phyloP scores from a whole-genome alignment of 148 eudicot genomes.

The Hydrangea macrophylla region DNA sequence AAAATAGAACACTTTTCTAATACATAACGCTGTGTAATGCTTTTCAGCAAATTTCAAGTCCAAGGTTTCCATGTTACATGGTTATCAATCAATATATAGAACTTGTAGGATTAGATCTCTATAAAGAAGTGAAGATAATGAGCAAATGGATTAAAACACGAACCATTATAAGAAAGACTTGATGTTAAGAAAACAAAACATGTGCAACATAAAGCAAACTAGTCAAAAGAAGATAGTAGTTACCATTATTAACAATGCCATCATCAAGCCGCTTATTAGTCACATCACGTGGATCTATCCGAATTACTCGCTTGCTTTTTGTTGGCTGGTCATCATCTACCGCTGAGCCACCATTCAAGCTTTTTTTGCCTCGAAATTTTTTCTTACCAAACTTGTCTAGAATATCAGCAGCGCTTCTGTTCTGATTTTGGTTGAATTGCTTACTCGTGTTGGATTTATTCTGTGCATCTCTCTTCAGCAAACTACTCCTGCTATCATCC shows the following conservation, averaged over 20 bases:
- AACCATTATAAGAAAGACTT: neutral
- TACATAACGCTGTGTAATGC: neutral
- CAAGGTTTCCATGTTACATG: no score
- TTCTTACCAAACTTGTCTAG: no score
- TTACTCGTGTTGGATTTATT: no score
- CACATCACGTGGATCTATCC: slow-evolving; percentile 48
- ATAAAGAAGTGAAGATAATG: no score
- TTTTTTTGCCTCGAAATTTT: no score
- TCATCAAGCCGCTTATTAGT: slow-evolving; percentile 65
- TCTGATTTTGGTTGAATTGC: no score
- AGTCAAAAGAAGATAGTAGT: slow-evolving; percentile 12
- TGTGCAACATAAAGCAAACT: neutral
- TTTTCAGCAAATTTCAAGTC: neutral
- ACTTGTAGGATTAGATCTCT: no score
- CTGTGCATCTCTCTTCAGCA: no score
- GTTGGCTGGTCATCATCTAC: slow-evolving; percentile 31
- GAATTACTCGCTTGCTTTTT: slow-evolving; percentile 44
- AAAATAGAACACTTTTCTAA: neutral
- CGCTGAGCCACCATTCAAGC: no score
- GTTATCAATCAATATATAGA: no score
- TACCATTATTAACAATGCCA: slow-evolving; percentile 36
- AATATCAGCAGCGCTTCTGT: no score
- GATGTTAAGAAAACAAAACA: neutral
- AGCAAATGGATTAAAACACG: neutral
- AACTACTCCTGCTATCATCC: no score